Evolutionary conservation across 257 asterid genomes (phyloP).

Genomic region (Ilex asprella): DNA sequence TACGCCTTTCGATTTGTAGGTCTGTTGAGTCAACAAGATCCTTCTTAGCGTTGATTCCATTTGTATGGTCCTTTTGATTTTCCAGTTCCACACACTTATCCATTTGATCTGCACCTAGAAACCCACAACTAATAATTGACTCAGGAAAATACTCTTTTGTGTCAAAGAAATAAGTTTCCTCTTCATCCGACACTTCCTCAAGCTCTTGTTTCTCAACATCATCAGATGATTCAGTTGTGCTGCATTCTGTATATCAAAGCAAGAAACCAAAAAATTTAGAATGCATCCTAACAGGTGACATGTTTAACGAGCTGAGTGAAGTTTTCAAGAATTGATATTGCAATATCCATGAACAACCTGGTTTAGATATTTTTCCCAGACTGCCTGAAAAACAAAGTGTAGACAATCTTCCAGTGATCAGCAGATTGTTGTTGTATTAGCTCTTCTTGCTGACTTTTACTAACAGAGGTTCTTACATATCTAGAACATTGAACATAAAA

Average conservation of each 20-base stretch:
- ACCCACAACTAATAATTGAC: constrained; percentile 21
- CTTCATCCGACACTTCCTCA: constrained; percentile 85
- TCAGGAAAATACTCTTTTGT: constrained; percentile 61
- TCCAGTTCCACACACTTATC: constrained; percentile 19
- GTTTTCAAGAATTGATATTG: too few relatives aligned
- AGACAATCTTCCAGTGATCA: too few relatives aligned
- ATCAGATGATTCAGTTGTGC: constrained; percentile 95
- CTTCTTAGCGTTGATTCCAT: constrained; percentile 14
- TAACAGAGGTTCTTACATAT: too few relatives aligned
- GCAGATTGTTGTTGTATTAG: too few relatives aligned
- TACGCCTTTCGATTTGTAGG: constrained; percentile 35
- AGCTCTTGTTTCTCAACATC: constrained; percentile 88
- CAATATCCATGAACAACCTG: too few relatives aligned
- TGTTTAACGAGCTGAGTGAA: too few relatives aligned
- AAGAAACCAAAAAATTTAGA: constrained; percentile 6
- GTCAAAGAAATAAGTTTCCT: constrained; percentile 68
- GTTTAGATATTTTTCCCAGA: too few relatives aligned
- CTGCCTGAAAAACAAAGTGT: too few relatives aligned
- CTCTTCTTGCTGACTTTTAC: too few relatives aligned
- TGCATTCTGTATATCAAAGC: constrained; percentile 58
- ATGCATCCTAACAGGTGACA: constrained; percentile 2
- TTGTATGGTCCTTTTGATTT: constrained; percentile 20
- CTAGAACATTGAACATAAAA: too few relatives aligned
- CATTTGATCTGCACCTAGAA: constrained; percentile 37
- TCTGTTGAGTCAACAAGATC: constrained; percentile 16